Evolutionary conservation across 495 filamentous ascomycete species (phyloP).

Genomic region (Aspergillus panamensis): DNA sequence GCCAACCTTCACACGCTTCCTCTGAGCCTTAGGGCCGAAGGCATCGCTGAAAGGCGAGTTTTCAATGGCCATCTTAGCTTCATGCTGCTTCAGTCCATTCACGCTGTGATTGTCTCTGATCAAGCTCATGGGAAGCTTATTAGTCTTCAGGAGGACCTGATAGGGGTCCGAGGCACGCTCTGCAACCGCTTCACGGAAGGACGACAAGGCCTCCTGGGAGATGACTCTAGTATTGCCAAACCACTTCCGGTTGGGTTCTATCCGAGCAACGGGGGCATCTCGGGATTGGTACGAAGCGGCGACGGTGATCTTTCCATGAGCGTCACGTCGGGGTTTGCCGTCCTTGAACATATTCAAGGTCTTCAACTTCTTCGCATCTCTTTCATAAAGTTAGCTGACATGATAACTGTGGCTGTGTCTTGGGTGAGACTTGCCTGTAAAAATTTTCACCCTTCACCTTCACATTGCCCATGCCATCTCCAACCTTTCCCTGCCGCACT

Average conservation of each 20-base stretch:
- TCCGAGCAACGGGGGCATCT: constrained; percentile 74
- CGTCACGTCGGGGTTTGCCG: constrained; percentile 71
- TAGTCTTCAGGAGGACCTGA: constrained; percentile 84
- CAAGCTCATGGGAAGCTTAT: constrained; percentile 86
- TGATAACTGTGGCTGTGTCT: background rate
- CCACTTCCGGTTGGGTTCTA: constrained; percentile 93
- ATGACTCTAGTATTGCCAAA: constrained; percentile 73
- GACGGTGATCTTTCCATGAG: constrained; percentile 70
- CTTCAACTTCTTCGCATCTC: constrained; percentile 81
- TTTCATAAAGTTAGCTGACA: constrained; percentile 27
- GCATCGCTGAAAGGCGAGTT: constrained; percentile 80
- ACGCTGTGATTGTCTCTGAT: constrained; percentile 60
- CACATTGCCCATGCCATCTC: constrained; percentile 86
- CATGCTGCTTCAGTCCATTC: constrained; percentile 85
- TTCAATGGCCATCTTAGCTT: constrained; percentile 92
- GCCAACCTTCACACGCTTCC: constrained; percentile 85
- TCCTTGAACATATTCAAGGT: constrained; percentile 83
- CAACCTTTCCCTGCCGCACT: constrained; percentile 73
- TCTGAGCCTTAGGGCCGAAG: constrained; percentile 88
- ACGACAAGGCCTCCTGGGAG: constrained; percentile 62
- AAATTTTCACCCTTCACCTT: constrained; percentile 95
- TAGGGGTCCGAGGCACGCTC: constrained; percentile 89
- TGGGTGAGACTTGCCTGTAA: constrained; percentile 56
- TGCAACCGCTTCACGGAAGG: constrained; percentile 89
- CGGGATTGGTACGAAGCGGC: constrained; percentile 80